A percentile compares a stretch with the other conserved stretches of the same genome.
Conservation (phyloP, 2,329 filamentous ascomycete genomes). For the Claviceps sp. region DNA sequence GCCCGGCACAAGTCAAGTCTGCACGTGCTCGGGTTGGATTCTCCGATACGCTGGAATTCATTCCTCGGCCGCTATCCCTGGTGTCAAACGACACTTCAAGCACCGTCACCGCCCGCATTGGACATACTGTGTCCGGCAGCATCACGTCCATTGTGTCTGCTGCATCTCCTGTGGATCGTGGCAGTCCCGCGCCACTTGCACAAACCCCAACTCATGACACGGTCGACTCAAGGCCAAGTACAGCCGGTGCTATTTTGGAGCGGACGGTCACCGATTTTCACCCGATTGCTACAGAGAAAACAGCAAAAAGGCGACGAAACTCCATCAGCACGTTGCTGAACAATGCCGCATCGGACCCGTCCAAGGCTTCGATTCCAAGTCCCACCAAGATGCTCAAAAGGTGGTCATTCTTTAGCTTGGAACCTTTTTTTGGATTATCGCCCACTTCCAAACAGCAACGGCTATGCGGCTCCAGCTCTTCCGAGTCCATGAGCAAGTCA, state of each 20-base stretch:
- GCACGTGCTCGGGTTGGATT: slow-evolving; percentile 62
- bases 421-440: slow-evolving; percentile 33
- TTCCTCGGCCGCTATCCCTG: slow-evolving; percentile 68
- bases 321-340: slow-evolving; percentile 43
- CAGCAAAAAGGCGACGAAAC: slow-evolving; percentile 38
- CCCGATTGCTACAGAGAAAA: slow-evolving; percentile 7
- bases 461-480: slow-evolving; percentile 33
- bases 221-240: slow-evolving; percentile 48
- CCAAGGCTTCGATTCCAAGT: slow-evolving; percentile 27
- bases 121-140: slow-evolving; percentile 65
- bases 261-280: slow-evolving; percentile 16
- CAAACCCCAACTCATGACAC: slow-evolving; percentile 27
- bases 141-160: slow-evolving; percentile 64
- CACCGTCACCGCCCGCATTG: slow-evolving; percentile 54
- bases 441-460: slow-evolving; percentile 34
- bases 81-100: slow-evolving; percentile 77
- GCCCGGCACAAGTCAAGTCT: slow-evolving; percentile 17
- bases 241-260: slow-evolving; percentile 57
- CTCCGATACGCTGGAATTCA: slow-evolving; percentile 72
- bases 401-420: slow-evolving; percentile 51
- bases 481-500: slow-evolving; percentile 22
- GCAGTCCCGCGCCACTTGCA: slow-evolving; percentile 23
- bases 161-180: slow-evolving; percentile 29
- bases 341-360: slow-evolving; percentile 21
- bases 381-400: slow-evolving; percentile 40